Conservation (phyloP, 2,329 filamentous ascomycete genomes). For the Intubia oerlemansii region DNA sequence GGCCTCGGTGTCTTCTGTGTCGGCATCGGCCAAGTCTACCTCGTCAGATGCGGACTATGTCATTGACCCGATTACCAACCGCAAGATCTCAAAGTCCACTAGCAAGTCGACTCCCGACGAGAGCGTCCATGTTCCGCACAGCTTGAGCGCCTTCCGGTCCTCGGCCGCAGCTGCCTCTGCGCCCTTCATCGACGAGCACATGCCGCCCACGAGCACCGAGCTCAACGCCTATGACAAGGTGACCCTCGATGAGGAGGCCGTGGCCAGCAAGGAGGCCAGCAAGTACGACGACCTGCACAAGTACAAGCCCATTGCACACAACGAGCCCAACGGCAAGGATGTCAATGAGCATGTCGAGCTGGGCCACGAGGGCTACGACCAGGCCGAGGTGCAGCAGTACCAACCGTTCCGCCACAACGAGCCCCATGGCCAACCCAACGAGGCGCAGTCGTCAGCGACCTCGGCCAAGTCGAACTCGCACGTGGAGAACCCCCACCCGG, state of each 20-base stretch:
- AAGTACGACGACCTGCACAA: conserved; percentile 6
- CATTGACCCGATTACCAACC: conserved; percentile 39
- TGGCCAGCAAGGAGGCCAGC: neutral
- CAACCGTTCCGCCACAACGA: conserved; percentile 16
- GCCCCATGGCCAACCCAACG: conserved; percentile 10
- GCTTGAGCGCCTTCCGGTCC: neutral
- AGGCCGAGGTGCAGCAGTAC: conserved; percentile 7
- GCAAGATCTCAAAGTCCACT: conserved; percentile 18
- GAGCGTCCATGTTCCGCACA: conserved; percentile 8
- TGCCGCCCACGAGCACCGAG: conserved; percentile 11
- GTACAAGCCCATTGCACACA: conserved; percentile 14
- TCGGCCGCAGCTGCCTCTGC: too few relatives aligned
- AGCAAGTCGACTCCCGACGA: conserved; percentile 7
- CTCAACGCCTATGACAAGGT: conserved; percentile 14
- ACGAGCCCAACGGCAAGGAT: conserved; percentile 10
- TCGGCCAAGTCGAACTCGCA: conserved; percentile 7
- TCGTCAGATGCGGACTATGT: conserved; percentile 14
- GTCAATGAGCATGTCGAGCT: neutral
- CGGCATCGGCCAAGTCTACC: neutral
- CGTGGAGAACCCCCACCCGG: conserved; percentile 1
- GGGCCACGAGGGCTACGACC: conserved; percentile 5
- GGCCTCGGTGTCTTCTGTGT: too few relatives aligned
- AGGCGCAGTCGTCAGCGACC: conserved; percentile 1
- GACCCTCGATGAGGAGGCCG: conserved; percentile 1
- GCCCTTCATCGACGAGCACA: conserved; percentile 1